Conservation (phyloP, 257 asterid genomes). For the Solanum ossicruentum region DNA sequence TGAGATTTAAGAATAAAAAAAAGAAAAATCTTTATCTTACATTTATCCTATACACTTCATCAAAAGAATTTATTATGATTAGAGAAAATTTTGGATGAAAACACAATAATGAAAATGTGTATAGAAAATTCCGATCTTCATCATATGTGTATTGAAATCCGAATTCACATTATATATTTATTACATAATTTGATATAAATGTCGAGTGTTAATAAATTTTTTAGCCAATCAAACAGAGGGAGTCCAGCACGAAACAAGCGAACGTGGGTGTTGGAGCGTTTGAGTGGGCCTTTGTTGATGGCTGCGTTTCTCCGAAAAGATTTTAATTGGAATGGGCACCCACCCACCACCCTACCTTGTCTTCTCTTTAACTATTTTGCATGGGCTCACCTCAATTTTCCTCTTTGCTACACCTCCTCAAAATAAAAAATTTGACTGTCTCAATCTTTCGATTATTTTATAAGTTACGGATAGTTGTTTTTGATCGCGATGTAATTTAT, state of each 20-base stretch:
- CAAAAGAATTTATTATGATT: not conserved
- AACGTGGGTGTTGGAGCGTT: not conserved
- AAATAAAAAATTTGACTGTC: too few relatives aligned
- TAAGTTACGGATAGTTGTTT: too few relatives aligned
- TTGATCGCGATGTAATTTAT: accelerated
- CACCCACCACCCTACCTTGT: constrained; percentile 1
- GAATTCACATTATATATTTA: not conserved
- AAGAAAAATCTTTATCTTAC: not conserved
- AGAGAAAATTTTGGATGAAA: not conserved
- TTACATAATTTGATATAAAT: too few relatives aligned
- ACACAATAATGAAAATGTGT: not conserved
- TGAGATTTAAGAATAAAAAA: not conserved
- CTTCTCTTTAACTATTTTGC: not conserved
- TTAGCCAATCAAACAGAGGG: not conserved
- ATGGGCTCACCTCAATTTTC: not conserved
- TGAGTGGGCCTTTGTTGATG: constrained; percentile 40
- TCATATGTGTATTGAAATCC: not conserved
- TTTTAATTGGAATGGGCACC: constrained; percentile 25
- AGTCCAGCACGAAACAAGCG: constrained; percentile 2
- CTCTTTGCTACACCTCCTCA: not conserved
- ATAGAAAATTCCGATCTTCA: too few relatives aligned
- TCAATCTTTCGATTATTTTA: too few relatives aligned
- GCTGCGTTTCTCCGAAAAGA: constrained; percentile 23
- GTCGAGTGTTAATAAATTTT: not conserved
- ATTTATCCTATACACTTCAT: not conserved